Evolutionary conservation across 805 yeast species (phyloP).

Genomic region (Candida cerambycidarum): DNA sequence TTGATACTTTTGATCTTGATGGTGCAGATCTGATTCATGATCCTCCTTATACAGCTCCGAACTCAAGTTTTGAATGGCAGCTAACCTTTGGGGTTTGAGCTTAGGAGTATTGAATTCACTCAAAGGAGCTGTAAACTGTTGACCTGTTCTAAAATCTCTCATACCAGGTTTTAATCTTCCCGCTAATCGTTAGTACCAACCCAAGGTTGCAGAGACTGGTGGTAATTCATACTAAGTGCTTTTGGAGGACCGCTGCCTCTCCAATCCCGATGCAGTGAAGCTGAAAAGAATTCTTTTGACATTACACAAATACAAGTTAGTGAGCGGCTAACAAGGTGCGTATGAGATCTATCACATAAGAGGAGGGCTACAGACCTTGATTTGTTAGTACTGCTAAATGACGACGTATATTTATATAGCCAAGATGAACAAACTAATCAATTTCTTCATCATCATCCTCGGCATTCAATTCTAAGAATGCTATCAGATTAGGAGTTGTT

Average conservation of each 20-base stretch:
- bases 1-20: not conserved
- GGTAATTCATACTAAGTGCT: slow-evolving; percentile 21
- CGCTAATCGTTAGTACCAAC: slow-evolving; percentile 11
- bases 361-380: no score
- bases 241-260: slow-evolving; percentile 6
- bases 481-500: slow-evolving; percentile 62
- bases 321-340: not conserved
- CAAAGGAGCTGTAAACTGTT: slow-evolving; percentile 16
- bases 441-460: not conserved
- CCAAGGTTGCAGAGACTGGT: not conserved
- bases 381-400: no score
- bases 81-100: slow-evolving; percentile 31
- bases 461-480: slow-evolving; percentile 17
- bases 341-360: no score
- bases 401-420: no score
- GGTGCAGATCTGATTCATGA: not conserved
- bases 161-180: not conserved
- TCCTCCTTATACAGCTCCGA: not conserved
- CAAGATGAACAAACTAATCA: slow-evolving; percentile 1
- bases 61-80: slow-evolving; percentile 6
- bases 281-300: slow-evolving; percentile 9
- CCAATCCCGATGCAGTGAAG: slow-evolving; percentile 1
- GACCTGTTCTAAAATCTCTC: not conserved
- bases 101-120: slow-evolving; percentile 47
- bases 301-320: not conserved